Base-by-base conservation (phyloP, 768 basidiomycete genomes). In the Cystofilobasidium bisporidii region DNA sequence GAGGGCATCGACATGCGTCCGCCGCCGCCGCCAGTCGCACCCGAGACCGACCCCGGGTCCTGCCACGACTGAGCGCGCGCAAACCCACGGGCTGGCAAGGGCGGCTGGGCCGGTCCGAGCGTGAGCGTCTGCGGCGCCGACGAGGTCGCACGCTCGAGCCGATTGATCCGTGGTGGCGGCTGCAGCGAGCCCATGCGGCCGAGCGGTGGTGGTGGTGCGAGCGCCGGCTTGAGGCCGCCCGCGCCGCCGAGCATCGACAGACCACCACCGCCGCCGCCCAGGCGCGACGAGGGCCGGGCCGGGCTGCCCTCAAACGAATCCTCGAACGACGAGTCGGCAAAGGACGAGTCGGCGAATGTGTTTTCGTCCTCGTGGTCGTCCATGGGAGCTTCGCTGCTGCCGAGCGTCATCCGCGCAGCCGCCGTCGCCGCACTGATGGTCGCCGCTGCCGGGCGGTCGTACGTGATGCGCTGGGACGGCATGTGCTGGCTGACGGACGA, bases 331-430 rank as follows among this genome's bases (percentile, higher is more conserved):
- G 28, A 30, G 53, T 56, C 53, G 9, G 53, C 53, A 56, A 56
- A 56, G 9, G 28, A 30, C 14, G 53, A 56, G 53, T 56, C 53
- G 53, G 53, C 53, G 18, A 56, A 56, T 17, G 53, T 56, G 30
- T 56, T 56, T 20, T 56, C 53, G 53, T 56, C 53, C 30, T 56
- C 53, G 53, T 56, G 53, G 30, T 56, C 30, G 53, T 56, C 53
- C 53, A 56, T 32, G 28, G 53, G 48, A 47, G 6, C n/a, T 24
- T 2, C 14, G 48, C 48, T 24, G n/a, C 8, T 24, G 22, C 24
- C 53, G 53, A 56, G 30, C 28, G 53, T 53, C 18, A 12, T 43
- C 20, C 43, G 43, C 17, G 43, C 43, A 4, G 14, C 8, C 17
- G 43, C 43, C 20, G 43, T 22, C 17, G 43, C 43, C 20, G 43